Evolutionary conservation across 805 yeast species (phyloP), one percentile per base, ranked within the genome.

Genomic region (Starmerella roubikii): DNA sequence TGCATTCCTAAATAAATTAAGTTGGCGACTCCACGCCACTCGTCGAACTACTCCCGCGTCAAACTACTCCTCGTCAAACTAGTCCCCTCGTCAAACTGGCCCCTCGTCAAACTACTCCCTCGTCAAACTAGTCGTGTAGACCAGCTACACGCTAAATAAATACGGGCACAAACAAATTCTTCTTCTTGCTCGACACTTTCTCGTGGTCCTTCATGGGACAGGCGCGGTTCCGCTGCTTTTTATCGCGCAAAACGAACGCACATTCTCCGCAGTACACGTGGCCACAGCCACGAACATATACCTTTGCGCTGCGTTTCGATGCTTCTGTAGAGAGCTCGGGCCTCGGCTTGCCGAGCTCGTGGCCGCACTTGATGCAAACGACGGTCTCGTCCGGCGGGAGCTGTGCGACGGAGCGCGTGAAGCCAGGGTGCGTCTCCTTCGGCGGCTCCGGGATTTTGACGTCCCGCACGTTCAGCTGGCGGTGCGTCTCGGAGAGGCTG

Each of bases 241-340:
- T 26, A 13, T 13, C 26, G 35, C 33, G 36, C 38, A 44, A 25
- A 11, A 32, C 7, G 22, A 23, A 32, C n/a, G 42, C 35, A 39
- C 49, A 45, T 25, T 34, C 37, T 19, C 49, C 49, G 34, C 49
- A 45, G 38, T 45, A 45, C n/a, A 37, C 47, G 20, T 45, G 49
- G 7, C 49, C 47, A 21, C 49, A 45, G 10, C 49, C 49, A 13
- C 49, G 36, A 12, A 37, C 42, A 28, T 42, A 45, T 11, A 45
- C 39, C 17, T 37, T 37, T 13, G 24, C 20, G 19, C 41, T 34
- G n/a, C 28, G 24, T n/a, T 15, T 30, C 28, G 25, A 7, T 22
- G 28, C 22, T 3, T 16, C 26, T 7, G 35, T 32, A 1, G 41
- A 9, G 11, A 30, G 26, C 15, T 26, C 31, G 13, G 34, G 32